Base-by-base conservation (phyloP, 202 grass and related monocot species). In the Setaria italica region DNA sequence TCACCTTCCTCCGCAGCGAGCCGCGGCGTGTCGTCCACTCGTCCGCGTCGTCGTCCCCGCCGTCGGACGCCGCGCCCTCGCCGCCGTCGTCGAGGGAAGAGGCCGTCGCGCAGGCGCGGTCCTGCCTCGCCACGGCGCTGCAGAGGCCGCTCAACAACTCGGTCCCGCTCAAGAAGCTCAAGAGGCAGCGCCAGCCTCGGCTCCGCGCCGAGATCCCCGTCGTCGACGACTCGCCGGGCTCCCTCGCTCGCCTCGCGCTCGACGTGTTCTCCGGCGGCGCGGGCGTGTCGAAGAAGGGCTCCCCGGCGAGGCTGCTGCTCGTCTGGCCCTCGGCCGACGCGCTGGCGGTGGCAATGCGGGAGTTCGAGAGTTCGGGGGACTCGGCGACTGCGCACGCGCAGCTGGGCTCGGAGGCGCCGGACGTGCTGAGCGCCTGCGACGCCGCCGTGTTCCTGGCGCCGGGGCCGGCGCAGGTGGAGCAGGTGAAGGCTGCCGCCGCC, bases 131-230 rank as follows among this genome's bases (percentile, higher is more conserved):
- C 54, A 21, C 88, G 39, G 84, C 88, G 30, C 82, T 98, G 39
- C 88, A 82, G 70, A 98, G 91, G 84, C 86, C 91, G 69, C 87
- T 97, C 79, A 89, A 62, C 81, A 94, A 85, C 74, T 67, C 88
- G 17, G 14, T 82, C 19, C 76, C 87, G 49, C 82, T 67, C 54
- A 86, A 86, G 30, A 98, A 95, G 74, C 16, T 88, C 32, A 95
- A 92, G 91, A 80, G 86, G 54, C 93, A 90, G 83, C 89, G 90
- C 55, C 93, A 98, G 70, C 41, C 84, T 4, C 85, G 88, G 79
- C 85, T 90, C 89, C 91, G 91, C 41, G 89, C 92, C 17, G 95
- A 98, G 93, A 95, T 95, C 72, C 95, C 91, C 48, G 84, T 98
- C 49, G 83, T 92, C 33, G 93, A 98, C 48, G 91, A 95, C 85